Evolutionary conservation across 257 asterid genomes (phyloP), one percentile per base, ranked within the genome.

Genomic region (Rhazya stricta): DNA sequence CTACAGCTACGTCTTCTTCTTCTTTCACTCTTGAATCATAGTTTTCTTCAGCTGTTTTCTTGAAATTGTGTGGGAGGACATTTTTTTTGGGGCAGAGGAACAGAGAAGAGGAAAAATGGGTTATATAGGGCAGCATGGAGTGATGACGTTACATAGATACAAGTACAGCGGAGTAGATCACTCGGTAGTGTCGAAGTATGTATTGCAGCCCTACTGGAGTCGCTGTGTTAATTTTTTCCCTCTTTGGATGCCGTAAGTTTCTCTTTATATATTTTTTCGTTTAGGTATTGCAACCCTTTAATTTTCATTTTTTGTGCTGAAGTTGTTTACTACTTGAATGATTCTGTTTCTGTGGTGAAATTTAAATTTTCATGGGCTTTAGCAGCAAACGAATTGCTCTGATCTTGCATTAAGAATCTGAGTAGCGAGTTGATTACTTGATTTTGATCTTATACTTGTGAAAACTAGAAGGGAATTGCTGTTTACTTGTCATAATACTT

Each of bases 91-190:
- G n/a, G n/a, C n/a, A n/a, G n/a, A n/a, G n/a, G n/a, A n/a, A n/a
- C n/a, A n/a, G n/a, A 29, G 62, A 62, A 53, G 78, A 34, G 67
- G 66, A 48, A 62, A 71, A 70, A 92, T 94, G 98, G 98, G 93
- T 8, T 94, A 94, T 82, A 88, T 94, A 62, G 98, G 98, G 61
- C 83, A 89, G 45, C 98, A 94, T 77, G 98, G 97, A 75, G 90
- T 87, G 30, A 88, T 87, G 82, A 88, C 95, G 48, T 76, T 94
- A 84, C 95, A 87, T 36, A 86, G 82, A 80, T 90, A 94, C 89
- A 94, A 94, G 83, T 92, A 94, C 87, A 89, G 98, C 69, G 95
- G 97, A 67, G 95, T 88, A 60, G 98, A 93, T 87, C 88, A 93
- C 88, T 94, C 99, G 9, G 76, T 81, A 42, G 60, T 93, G 70